Base-by-base conservation (phyloP, 768 basidiomycete species). In the Candolleomyces efflorescens region DNA sequence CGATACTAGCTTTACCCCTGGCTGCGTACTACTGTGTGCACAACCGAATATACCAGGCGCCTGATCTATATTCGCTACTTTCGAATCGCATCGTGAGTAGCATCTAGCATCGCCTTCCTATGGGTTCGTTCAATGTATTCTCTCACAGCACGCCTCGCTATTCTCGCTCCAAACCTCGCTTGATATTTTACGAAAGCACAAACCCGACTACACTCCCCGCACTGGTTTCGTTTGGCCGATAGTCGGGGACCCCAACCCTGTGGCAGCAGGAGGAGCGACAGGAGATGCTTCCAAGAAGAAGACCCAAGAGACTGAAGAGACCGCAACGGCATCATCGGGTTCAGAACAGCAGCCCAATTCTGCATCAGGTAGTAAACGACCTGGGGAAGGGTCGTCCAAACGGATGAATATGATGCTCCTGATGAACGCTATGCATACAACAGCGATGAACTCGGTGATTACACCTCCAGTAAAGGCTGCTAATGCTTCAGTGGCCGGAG, bases 11-110 rank as follows among this genome's bases (percentile, higher is more conserved):
- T 48, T 80, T 79, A 59, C 87, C 92, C 3, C 72, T 94, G 59
- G 89, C 87, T 17, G 87, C 86, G 9, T 95, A 93, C 70, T 95
- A 93, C 67, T 84, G 95, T 66, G 82, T 92, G 75, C 87, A 94
- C 72, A 90, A 89, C 67, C 85, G 90, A 60, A 92, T 94, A 61
- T 94, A 94, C 68, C 90, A 91, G 67, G 84, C 90, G 0, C 93
- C 93, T 10, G 88, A 92, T 62, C 75, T 94, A 36, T 93, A 94
- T 67, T 85, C 86, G 10, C 79, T 95, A 2, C 74, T 95, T 43
- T 92, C 92, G 51, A 92, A 91, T 64, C 85, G 93, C 62, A 73
- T 95, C 65, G 92, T 92, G 68, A 65, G 79, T 65, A 22, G 3
- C 39, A 12, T 22, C n/a, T 44, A 1, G 13, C 22, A 10, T 37